Percentiles rank a stretch among this genome's conserved stretches.
Evolutionary conservation across 2,329 filamentous ascomycete genomes (phyloP).

Genomic region (Claviceps arundinis): DNA sequence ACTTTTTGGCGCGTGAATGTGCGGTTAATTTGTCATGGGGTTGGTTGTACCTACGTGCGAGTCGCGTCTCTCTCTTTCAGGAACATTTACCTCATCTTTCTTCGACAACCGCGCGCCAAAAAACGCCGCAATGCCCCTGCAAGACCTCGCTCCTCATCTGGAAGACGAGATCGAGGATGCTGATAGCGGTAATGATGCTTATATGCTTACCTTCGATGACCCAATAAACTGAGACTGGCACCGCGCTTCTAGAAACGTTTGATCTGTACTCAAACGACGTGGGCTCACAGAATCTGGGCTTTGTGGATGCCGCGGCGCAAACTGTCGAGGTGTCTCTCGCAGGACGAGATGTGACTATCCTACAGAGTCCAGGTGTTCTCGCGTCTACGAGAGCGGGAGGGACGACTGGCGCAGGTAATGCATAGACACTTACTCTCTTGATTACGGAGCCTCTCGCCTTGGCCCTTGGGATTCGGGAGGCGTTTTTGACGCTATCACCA

Average conservation of each 20-base stretch:
- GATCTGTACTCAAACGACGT: constrained; percentile 67
- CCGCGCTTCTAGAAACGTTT: constrained; percentile 57
- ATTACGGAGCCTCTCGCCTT: no score
- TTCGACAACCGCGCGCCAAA: no score
- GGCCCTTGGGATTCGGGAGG: no score
- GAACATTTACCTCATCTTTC: no score
- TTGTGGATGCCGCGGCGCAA: constrained; percentile 59
- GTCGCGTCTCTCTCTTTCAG: no score
- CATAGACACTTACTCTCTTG: no score
- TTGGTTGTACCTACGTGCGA: no score
- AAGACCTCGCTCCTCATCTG: no score
- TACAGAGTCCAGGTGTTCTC: constrained; percentile 73
- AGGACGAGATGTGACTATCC: constrained; percentile 58
- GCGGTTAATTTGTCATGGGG: no score
- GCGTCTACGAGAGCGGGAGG: constrained; percentile 57
- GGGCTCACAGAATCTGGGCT: constrained; percentile 68
- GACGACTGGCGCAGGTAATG: constrained; percentile 37
- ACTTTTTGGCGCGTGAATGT: no score
- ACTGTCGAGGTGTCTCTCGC: constrained; percentile 54
- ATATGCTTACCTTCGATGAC: not conserved
- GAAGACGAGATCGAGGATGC: not conserved
- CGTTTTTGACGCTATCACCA: not conserved
- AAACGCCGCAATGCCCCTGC: no score
- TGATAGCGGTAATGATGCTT: no score
- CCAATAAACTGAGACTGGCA: not conserved